phyloP scores from a whole-genome alignment of 768 basidiomycete genomes.

The Imleria badia region DNA sequence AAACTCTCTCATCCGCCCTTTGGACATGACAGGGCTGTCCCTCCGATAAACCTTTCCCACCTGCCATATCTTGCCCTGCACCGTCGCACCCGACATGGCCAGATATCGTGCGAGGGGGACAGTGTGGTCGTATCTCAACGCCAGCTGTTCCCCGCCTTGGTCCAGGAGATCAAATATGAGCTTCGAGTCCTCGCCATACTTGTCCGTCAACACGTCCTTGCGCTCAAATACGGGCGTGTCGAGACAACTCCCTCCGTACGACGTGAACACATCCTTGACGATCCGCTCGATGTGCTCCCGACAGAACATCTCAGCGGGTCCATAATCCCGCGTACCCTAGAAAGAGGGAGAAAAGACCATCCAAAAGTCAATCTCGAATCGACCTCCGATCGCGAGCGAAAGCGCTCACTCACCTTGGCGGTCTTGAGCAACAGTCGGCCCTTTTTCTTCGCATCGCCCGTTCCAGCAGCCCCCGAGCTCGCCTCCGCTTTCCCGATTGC shows the following conservation, averaged over 20 bases:
- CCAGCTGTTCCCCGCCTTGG: constrained; percentile 95
- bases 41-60: constrained; percentile 98
- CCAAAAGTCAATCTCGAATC: constrained; percentile 4
- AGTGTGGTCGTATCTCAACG: constrained; percentile 93
- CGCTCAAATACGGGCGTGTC: constrained; percentile 99
- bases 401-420: constrained; percentile 78
- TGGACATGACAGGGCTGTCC: constrained; percentile 96
- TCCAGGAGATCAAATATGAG: constrained; percentile 97
- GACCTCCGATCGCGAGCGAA: constrained; percentile 9
- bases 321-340: constrained; percentile 94
- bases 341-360: neutral
- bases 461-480: constrained; percentile 35
- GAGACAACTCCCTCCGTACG: constrained; percentile 87
- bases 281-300: constrained; percentile 87
- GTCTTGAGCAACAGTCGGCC: constrained; percentile 84
- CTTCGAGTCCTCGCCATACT: constrained; percentile 97
- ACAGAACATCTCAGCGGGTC: constrained; percentile 88
- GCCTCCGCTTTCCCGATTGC: constrained; percentile 36
- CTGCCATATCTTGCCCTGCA: constrained; percentile 89
- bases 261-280: constrained; percentile 84
- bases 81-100: constrained; percentile 89
- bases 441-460: constrained; percentile 53
- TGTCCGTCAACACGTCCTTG: constrained; percentile 92
- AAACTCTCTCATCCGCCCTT: constrained; percentile 98
- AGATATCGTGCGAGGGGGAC: constrained; percentile 95